Conservation (phyloP, 495 filamentous ascomycete species). For the Tuber umbilicatum region DNA sequence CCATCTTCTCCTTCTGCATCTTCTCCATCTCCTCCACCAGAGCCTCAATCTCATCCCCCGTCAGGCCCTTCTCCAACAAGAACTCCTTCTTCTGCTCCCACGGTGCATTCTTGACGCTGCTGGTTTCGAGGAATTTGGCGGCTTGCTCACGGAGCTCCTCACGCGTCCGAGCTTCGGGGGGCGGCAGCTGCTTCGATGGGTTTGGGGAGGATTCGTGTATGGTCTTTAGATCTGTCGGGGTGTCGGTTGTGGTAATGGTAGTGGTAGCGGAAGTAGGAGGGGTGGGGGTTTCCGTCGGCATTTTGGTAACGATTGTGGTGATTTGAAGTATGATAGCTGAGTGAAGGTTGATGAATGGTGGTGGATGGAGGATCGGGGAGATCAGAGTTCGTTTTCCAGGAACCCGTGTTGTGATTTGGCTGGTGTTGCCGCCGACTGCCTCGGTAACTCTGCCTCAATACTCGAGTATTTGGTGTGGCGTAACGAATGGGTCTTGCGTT, state of each 20-base stretch:
- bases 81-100: slow-evolving; percentile 70
- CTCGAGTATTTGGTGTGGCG: not conserved
- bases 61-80: slow-evolving; percentile 71
- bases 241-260: slow-evolving; percentile 15
- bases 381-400: not conserved
- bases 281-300: slow-evolving; percentile 7
- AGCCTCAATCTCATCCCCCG: slow-evolving; percentile 58
- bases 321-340: not conserved
- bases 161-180: slow-evolving; percentile 34
- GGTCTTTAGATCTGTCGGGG: slow-evolving; percentile 28
- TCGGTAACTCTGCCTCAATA: slow-evolving; percentile 14
- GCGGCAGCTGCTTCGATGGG: slow-evolving; percentile 27
- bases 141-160: slow-evolving; percentile 61
- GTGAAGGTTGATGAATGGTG: not conserved
- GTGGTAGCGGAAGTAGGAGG: slow-evolving; percentile 2
- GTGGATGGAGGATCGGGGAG: slow-evolving; percentile 6
- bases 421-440: slow-evolving; percentile 4
- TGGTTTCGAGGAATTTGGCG: slow-evolving; percentile 69
- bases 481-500: not conserved
- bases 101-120: slow-evolving; percentile 62
- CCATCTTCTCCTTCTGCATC: slow-evolving; percentile 37
- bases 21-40: slow-evolving; percentile 49
- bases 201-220: slow-evolving; percentile 39
- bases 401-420: not conserved
- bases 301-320: slow-evolving; percentile 3